Percentiles rank a stretch among this genome's conserved stretches.
Evolutionary conservation across 306 rosid genomes (phyloP).

Genomic region (Spatholobus suberectus): DNA sequence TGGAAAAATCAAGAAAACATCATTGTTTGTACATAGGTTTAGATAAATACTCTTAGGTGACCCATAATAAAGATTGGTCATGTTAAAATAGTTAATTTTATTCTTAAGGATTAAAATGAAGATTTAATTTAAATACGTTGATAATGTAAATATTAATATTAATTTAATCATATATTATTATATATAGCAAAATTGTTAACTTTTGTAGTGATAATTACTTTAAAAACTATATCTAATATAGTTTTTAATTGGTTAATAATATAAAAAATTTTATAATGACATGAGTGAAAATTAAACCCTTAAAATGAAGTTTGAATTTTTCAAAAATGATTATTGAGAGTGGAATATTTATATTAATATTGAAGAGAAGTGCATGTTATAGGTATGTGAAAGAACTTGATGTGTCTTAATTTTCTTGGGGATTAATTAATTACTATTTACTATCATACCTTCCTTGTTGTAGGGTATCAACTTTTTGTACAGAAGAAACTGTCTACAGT

Average conservation of each 20-base stretch:
- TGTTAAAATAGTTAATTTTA: too few relatives aligned
- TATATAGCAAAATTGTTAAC: neutral
- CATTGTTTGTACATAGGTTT: neutral
- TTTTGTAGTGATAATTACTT: neutral
- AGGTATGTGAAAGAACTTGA: neutral
- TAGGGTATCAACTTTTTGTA: neutral
- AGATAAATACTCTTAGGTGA: neutral
- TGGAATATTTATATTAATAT: neutral
- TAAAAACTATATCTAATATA: too few relatives aligned
- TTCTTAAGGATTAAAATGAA: too few relatives aligned
- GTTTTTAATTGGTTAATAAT: too few relatives aligned
- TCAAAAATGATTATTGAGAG: neutral
- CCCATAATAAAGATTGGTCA: too few relatives aligned
- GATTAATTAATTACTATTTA: neutral
- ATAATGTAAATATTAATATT: too few relatives aligned
- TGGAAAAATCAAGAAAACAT: neutral
- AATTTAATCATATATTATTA: too few relatives aligned
- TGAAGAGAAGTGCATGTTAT: neutral
- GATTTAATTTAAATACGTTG: too few relatives aligned
- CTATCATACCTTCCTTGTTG: slow-evolving; percentile 7
- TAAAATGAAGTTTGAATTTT: neutral
- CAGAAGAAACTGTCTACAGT: slow-evolving; percentile 12
- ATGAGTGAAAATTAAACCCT: too few relatives aligned
- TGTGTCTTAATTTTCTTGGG: neutral
- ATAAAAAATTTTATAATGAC: too few relatives aligned